Percentiles rank a stretch among this genome's conserved stretches.
These are phyloP conservation scores for Trypanosoma platydactyli DNA, from an alignment of 208 protist genomes.

Conservation along the genomic window DNA sequence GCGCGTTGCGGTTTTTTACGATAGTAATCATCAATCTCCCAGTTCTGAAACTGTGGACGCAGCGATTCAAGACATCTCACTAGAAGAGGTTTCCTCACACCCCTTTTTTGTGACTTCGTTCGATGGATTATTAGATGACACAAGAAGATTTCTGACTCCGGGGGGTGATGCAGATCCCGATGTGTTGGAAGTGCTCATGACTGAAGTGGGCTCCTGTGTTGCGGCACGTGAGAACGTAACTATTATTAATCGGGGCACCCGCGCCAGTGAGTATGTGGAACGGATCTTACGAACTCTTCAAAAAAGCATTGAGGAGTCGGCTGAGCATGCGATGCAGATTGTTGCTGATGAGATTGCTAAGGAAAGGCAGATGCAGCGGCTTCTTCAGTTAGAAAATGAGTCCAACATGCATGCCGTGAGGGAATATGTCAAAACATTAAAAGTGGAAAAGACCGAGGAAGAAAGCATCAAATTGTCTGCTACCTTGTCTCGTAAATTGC, in stretches of 20 bases:
- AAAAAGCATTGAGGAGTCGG: slow-evolving; percentile 50
- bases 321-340: slow-evolving; percentile 88
- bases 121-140: slow-evolving; percentile 53
- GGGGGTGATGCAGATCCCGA: slow-evolving; percentile 12
- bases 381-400: slow-evolving; percentile 75
- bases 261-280: slow-evolving; percentile 62
- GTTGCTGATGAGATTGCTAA: slow-evolving; percentile 90
- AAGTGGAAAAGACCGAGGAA: slow-evolving; percentile 11
- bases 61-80: slow-evolving; percentile 2
- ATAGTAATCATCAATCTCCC: slow-evolving; percentile 16
- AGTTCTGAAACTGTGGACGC: slow-evolving; percentile 12
- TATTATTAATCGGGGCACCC: slow-evolving; percentile 69
- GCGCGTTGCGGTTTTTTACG: slow-evolving; percentile 28
- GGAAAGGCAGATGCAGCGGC: slow-evolving; percentile 89
- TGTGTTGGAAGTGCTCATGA: slow-evolving; percentile 51
- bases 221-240: slow-evolving; percentile 82
- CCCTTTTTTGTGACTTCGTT: slow-evolving; percentile 72
- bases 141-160: slow-evolving; percentile 29
- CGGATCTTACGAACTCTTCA: slow-evolving; percentile 60
- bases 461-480: slow-evolving; percentile 42
- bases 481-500: slow-evolving; percentile 46
- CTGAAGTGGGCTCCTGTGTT: slow-evolving; percentile 57
- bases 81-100: slow-evolving; percentile 10
- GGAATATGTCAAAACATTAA: slow-evolving; percentile 20
- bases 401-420: slow-evolving; percentile 13